Base-by-base conservation (phyloP, 2,329 filamentous ascomycete genomes). In the Orbilia oligospora region DNA sequence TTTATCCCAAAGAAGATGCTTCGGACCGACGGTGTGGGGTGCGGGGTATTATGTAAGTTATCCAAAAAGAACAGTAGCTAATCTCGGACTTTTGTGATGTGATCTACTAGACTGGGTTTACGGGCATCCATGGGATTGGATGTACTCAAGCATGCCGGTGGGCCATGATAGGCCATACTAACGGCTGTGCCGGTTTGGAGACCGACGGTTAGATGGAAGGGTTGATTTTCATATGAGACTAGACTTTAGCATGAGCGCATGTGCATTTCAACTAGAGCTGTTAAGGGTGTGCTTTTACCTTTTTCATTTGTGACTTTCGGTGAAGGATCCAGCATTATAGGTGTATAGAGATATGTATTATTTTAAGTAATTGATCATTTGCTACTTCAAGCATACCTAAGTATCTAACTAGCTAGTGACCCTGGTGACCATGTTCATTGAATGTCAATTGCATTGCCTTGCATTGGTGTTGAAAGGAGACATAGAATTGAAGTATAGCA, bases 81-180 rank as follows among this genome's bases (percentile, higher is more conserved):
- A 67, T 58, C 38, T 58, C 53, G 53, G 53, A 36, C 24, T 20
- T 64, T n/a, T 56, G 49, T 20, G 71, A 36, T 58, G 38, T 30
- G 30, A 20, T 51, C 24, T 22, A 64, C 90, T 18, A 87, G 92
- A 81, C 88, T 94, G 64, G 91, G 91, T 1, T 88, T 94, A 87
- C 90, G 91, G 75, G 88, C 93, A 68, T 90, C 91, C 82, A 91
- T 90, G 3, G 91, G 89, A 0, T 84, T 91, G 81, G 89, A 91
- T 82, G 93, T 90, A 16, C 83, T 93, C 63, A 86, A 84, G 38
- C 68, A 64, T 38, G 64, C 75, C 16, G 53, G 30, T 24, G 68
- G 24, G 36, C 68, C 68, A 33, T 65, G 36, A 22, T 14, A 20
- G 14, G 8, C 36, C 5, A 20, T 1, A n/a, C 36, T 49, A 41